Conservation (phyloP, 176 grass and related monocot genomes). For the Zoysia pacifica region DNA sequence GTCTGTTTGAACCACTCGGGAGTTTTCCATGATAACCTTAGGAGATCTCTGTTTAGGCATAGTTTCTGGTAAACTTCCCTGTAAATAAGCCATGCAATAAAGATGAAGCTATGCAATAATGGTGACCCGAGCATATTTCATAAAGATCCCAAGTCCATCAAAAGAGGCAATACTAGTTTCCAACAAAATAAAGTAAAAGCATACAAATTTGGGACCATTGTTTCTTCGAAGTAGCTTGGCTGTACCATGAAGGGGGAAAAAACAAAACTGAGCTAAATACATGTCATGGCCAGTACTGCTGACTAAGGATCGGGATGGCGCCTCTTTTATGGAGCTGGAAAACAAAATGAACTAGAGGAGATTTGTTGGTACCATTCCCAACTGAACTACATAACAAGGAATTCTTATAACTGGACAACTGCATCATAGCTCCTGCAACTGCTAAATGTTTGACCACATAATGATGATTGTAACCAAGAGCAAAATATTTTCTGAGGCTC, state of each 20-base stretch:
- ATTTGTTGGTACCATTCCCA: neutral
- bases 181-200: neutral
- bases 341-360: neutral
- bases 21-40: conserved; percentile 25
- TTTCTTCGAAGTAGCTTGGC: neutral
- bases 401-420: neutral
- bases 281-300: neutral
- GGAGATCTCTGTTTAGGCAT: conserved; percentile 32
- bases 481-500: neutral
- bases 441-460: neutral
- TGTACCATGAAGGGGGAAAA: neutral
- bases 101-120: neutral
- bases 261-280: neutral
- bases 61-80: conserved; percentile 32
- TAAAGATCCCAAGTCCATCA: conserved; percentile 1
- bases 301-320: neutral
- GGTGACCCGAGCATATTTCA: neutral
- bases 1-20: conserved; percentile 18
- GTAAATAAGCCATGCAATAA: conserved; percentile 30
- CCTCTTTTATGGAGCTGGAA: neutral
- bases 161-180: neutral
- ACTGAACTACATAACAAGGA: neutral
- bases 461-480: neutral
- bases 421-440: neutral
- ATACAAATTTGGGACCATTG: neutral